These are phyloP conservation scores for Aureobasidium sp. DNA, from an alignment of 2,329 filamentous ascomycete species.

Conservation along the genomic window DNA sequence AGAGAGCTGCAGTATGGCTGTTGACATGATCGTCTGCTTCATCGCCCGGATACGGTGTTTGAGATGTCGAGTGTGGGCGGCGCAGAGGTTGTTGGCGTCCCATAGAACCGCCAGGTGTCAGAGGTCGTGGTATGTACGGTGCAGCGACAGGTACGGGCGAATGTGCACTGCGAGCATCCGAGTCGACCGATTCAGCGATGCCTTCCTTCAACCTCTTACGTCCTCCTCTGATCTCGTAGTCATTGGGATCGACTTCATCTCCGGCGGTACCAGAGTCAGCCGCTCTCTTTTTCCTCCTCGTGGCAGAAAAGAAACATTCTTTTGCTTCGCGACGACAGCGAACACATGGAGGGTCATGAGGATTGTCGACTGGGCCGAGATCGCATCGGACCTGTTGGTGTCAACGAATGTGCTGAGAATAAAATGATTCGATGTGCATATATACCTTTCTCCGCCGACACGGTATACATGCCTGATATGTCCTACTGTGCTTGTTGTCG, in stretches of 20 bases:
- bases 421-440: background rate
- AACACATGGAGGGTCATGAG: conserved; percentile 86
- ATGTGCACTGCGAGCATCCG: background rate
- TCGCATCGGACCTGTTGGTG: conserved; percentile 44
- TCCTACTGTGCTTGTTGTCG: conserved; percentile 15
- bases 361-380: conserved; percentile 74
- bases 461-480: conserved; percentile 42
- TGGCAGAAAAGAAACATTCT: conserved; percentile 94
- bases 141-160: background rate
- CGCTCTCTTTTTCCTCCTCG: conserved; percentile 80
- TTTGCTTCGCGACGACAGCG: conserved; percentile 92
- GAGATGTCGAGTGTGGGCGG: conserved; percentile 38
- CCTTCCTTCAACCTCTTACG: conserved; percentile 55
- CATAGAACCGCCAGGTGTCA: conserved; percentile 59
- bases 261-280: conserved; percentile 39
- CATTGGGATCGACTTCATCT: conserved; percentile 37
- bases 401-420: conserved; percentile 15
- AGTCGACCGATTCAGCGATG: conserved; percentile 29
- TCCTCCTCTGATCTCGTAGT: conserved; percentile 65
- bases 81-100: conserved; percentile 58
- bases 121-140: conserved; percentile 36
- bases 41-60: conserved; percentile 25
- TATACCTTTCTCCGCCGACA: conserved; percentile 45
- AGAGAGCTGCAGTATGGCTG: conserved; percentile 50
- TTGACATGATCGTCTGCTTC: conserved; percentile 50